phyloP scores from a whole-genome alignment of 129 eudicot species.

The Flaveria brownii region DNA sequence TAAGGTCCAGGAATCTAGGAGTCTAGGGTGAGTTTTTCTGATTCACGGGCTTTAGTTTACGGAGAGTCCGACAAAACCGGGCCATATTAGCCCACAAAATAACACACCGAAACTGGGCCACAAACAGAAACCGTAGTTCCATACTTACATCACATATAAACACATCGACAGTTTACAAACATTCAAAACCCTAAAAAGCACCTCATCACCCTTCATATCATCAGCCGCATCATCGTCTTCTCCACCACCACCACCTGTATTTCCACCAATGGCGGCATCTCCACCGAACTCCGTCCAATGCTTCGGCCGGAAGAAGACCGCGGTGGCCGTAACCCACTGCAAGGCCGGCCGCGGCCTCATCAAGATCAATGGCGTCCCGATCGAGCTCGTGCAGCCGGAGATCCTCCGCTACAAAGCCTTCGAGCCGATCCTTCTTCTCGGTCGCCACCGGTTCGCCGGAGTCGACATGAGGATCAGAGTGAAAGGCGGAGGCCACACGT shows the following conservation, averaged over 20 bases:
- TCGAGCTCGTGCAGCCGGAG: conserved; percentile 22
- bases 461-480: conserved; percentile 16
- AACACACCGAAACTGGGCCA: background rate
- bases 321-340: conserved; percentile 27
- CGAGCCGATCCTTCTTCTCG: conserved; percentile 20
- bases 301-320: conserved; percentile 27
- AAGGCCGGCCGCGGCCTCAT: conserved; percentile 16
- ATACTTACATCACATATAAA: background rate
- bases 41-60: background rate
- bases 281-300: conserved; percentile 21
- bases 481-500: conserved; percentile 9
- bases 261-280: conserved; percentile 9
- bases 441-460: conserved; percentile 21
- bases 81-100: background rate
- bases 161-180: too few relatives aligned
- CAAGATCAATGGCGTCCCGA: conserved; percentile 22
- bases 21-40: too few relatives aligned
- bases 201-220: background rate
- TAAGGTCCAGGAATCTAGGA: too few relatives aligned
- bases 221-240: background rate
- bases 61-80: background rate
- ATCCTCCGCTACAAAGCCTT: conserved; percentile 21
- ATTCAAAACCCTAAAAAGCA: conserved; percentile 17
- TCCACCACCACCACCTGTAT: background rate
- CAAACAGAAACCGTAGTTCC: background rate